Evolutionary conservation across 208 protist genomes (phyloP).

Genomic region (Leishmania braziliensis): DNA sequence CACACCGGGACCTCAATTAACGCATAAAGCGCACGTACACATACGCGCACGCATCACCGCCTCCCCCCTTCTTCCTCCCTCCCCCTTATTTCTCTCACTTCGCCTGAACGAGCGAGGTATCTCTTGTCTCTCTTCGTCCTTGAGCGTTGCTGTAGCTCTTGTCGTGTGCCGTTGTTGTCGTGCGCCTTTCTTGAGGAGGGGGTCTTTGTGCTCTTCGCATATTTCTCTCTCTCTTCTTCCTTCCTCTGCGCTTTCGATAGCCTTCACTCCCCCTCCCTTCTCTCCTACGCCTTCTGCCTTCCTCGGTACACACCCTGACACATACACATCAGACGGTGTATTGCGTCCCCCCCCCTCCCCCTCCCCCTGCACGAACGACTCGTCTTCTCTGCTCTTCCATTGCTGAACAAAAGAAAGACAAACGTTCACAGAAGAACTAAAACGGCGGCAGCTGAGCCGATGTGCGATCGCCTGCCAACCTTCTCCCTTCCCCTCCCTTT

Average conservation of each 20-base stretch:
- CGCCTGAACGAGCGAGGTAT: neutral
- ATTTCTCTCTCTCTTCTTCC: neutral
- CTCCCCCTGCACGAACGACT: neutral
- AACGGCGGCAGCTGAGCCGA: neutral
- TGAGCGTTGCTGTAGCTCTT: neutral
- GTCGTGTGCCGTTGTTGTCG: neutral
- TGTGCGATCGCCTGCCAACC: neutral
- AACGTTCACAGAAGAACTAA: neutral
- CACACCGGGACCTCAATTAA: neutral
- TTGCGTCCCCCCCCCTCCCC: neutral
- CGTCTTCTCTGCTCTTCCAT: no score
- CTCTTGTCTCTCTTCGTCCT: neutral
- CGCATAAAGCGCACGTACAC: neutral
- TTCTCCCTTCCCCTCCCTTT: neutral
- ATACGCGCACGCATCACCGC: neutral
- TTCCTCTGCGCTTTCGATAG: neutral
- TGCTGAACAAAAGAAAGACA: neutral
- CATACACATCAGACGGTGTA: neutral
- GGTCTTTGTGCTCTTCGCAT: neutral
- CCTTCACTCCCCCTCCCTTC: neutral
- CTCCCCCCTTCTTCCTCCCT: neutral
- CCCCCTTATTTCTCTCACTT: neutral
- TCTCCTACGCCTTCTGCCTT: neutral
- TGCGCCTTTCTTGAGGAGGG: neutral
- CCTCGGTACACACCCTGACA: neutral